phyloP scores from a whole-genome alignment of 139 green algal species.

The Haematococcus sp. region DNA sequence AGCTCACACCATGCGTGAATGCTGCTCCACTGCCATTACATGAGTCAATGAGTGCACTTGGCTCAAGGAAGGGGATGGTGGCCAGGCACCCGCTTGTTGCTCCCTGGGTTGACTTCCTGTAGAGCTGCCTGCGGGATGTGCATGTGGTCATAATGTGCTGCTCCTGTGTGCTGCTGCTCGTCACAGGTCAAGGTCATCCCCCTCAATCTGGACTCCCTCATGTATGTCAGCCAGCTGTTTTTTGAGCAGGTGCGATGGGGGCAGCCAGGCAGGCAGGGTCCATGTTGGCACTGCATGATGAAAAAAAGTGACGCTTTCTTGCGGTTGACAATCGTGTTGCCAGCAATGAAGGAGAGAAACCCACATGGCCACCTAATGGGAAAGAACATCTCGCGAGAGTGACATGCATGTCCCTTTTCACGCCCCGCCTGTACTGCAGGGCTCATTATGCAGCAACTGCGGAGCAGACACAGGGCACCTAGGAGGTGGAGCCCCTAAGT shows the following conservation, averaged over 20 bases:
- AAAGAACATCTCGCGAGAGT: too few relatives aligned
- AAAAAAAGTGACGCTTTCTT: too few relatives aligned
- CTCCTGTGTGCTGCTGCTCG: slow-evolving; percentile 14
- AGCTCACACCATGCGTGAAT: too few relatives aligned
- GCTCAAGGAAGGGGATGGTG: too few relatives aligned
- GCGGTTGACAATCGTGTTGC: too few relatives aligned
- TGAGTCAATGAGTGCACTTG: too few relatives aligned
- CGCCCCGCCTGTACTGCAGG: neutral
- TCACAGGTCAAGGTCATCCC: slow-evolving; percentile 37
- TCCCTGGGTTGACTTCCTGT: neutral
- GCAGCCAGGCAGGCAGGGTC: neutral
- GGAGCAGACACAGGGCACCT: neutral
- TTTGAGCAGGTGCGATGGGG: slow-evolving; percentile 23
- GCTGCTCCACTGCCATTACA: too few relatives aligned
- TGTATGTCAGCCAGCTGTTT: slow-evolving; percentile 41
- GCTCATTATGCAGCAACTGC: slow-evolving; percentile 25
- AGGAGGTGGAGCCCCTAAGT: slow-evolving; percentile 22
- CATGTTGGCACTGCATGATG: too few relatives aligned
- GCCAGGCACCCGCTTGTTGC: too few relatives aligned
- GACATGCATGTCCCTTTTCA: too few relatives aligned
- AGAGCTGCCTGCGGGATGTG: neutral
- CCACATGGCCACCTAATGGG: too few relatives aligned
- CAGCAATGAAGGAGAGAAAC: too few relatives aligned
- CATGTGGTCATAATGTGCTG: neutral
- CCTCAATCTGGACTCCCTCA: slow-evolving; percentile 34